phyloP scores from a whole-genome alignment of 129 eudicot genomes.

The Mikania micrantha region DNA sequence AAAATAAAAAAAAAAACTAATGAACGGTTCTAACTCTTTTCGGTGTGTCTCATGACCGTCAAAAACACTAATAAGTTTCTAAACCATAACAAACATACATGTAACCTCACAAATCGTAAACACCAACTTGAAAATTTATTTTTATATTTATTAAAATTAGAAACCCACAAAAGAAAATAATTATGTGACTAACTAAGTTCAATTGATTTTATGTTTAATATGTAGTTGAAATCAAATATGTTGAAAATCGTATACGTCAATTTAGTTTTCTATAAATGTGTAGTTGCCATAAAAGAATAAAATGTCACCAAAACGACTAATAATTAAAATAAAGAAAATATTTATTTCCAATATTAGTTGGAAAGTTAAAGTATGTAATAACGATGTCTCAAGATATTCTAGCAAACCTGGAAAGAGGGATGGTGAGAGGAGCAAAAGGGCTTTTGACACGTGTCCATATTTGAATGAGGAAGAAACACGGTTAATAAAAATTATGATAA shows the following conservation, averaged over 20 bases:
- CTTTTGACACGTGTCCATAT: slow-evolving; percentile 5
- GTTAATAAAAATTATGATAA: neutral
- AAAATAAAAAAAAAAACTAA: no score
- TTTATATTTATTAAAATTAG: no score
- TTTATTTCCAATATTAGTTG: slow-evolving; percentile 9
- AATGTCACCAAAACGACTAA: neutral
- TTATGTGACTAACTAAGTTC: no score
- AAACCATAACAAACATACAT: no score
- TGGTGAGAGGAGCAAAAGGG: slow-evolving; percentile 19
- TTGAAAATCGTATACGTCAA: neutral
- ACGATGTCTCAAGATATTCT: slow-evolving; percentile 23
- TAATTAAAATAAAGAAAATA: neutral
- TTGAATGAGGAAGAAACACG: neutral
- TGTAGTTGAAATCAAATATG: neutral
- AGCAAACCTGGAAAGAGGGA: slow-evolving; percentile 16
- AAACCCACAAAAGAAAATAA: no score
- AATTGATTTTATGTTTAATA: no score
- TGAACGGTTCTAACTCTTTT: no score
- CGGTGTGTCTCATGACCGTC: no score
- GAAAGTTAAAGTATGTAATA: slow-evolving; percentile 25
- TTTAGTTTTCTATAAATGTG: slow-evolving; percentile 13
- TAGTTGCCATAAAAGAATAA: neutral
- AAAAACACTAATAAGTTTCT: no score
- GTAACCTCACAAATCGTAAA: no score
- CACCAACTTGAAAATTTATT: no score